Evolutionary conservation across 768 basidiomycete genomes (phyloP).

Genomic region (Auriscalpium microsporum): DNA sequence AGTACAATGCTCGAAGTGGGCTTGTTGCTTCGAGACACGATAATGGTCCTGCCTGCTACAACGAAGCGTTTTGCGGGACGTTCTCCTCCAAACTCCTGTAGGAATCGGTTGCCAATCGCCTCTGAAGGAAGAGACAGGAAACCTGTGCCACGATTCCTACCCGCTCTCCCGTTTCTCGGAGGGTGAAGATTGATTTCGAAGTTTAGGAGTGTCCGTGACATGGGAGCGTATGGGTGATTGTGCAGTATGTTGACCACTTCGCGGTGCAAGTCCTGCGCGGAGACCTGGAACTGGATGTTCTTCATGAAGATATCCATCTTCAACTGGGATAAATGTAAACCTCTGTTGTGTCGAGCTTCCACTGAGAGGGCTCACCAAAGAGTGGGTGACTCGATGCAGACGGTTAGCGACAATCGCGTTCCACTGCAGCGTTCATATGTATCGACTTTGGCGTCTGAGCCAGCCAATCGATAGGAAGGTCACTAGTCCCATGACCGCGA

Average conservation of each 20-base stretch:
- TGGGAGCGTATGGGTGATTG: slow-evolving; percentile 26
- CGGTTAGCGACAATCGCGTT: too few relatives aligned
- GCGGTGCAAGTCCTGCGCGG: slow-evolving; percentile 13
- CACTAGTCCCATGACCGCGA: too few relatives aligned
- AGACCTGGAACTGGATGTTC: slow-evolving; percentile 16
- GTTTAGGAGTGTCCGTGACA: slow-evolving; percentile 32
- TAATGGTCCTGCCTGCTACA: too few relatives aligned
- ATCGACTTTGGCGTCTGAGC: too few relatives aligned
- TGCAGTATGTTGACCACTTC: slow-evolving; percentile 41
- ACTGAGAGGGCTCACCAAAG: too few relatives aligned
- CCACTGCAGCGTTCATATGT: too few relatives aligned
- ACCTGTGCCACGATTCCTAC: slow-evolving; percentile 33
- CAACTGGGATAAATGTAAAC: too few relatives aligned
- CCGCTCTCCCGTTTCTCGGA: slow-evolving; percentile 21
- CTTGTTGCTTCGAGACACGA: too few relatives aligned
- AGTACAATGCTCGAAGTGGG: too few relatives aligned
- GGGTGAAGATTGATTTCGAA: slow-evolving; percentile 45
- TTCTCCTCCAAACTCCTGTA: slow-evolving; percentile 31
- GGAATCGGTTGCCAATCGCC: slow-evolving; percentile 34
- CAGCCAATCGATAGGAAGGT: too few relatives aligned
- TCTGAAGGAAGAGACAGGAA: slow-evolving; percentile 38
- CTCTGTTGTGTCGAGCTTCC: too few relatives aligned
- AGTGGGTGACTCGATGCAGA: too few relatives aligned
- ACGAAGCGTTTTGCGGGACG: background rate
- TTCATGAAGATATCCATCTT: slow-evolving; percentile 29